These are phyloP conservation scores for Tripterygium wilfordii DNA, from an alignment of 177 flowering plant species.

Conservation along the genomic window DNA sequence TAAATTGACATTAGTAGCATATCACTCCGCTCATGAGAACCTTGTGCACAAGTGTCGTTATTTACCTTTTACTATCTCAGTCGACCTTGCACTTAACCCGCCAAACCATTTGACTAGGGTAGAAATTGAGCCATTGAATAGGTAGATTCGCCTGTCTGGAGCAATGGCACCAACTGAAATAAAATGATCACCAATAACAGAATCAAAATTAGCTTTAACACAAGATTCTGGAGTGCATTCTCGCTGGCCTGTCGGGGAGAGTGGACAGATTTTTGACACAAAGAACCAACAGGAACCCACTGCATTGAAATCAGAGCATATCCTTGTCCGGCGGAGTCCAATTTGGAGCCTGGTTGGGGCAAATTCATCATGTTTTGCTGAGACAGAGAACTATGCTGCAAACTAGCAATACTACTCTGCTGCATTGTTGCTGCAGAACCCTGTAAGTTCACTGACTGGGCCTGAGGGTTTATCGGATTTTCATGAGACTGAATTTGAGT, in stretches of 20 bases:
- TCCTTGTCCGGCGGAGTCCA: constrained; percentile 71
- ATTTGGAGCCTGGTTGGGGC: constrained; percentile 41
- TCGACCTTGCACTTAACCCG: too few relatives aligned
- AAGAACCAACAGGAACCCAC: constrained; percentile 38
- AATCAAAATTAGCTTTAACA: too few relatives aligned
- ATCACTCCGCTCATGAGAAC: too few relatives aligned
- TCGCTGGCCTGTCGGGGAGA: constrained; percentile 52
- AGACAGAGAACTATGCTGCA: constrained; percentile 49
- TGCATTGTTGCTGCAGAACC: constrained; percentile 43
- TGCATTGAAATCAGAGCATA: constrained; percentile 42
- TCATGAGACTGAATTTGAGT: constrained; percentile 63
- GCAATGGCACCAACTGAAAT: too few relatives aligned
- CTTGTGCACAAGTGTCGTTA: too few relatives aligned
- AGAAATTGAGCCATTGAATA: too few relatives aligned
- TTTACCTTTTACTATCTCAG: too few relatives aligned
- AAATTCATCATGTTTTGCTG: constrained; percentile 51
- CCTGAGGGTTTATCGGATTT: constrained; percentile 44
- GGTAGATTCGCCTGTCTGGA: too few relatives aligned
- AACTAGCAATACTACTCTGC: constrained; percentile 30
- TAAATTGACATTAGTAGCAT: too few relatives aligned
- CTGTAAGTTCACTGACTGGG: constrained; percentile 39
- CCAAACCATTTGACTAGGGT: too few relatives aligned
- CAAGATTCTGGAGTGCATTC: too few relatives aligned
- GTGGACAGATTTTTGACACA: constrained; percentile 55
- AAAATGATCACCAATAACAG: too few relatives aligned